phyloP scores from a whole-genome alignment of 2,329 filamentous ascomycete genomes.

The Trichoderma cornu-damae region DNA sequence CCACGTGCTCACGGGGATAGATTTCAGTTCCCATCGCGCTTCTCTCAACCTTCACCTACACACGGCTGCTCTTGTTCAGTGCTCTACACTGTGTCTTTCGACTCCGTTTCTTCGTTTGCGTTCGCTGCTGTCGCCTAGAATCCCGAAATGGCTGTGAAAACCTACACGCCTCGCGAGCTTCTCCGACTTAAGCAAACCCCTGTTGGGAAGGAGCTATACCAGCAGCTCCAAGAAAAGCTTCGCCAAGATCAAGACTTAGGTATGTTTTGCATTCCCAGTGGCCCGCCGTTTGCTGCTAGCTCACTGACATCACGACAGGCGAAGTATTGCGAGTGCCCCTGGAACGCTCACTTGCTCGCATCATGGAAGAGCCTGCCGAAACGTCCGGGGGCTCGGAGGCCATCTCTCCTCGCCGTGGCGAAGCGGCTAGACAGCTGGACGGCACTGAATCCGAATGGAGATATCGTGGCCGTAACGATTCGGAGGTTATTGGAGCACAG shows the following conservation, averaged over 20 bases:
- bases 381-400: slow-evolving; percentile 13
- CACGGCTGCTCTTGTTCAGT: slow-evolving; percentile 22
- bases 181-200: slow-evolving; percentile 32
- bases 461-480: slow-evolving; percentile 43
- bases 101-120: slow-evolving; percentile 39
- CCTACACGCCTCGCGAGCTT: slow-evolving; percentile 44
- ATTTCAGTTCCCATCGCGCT: slow-evolving; percentile 30
- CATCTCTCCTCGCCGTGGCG: slow-evolving; percentile 16
- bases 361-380: slow-evolving; percentile 29
- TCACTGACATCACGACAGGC: slow-evolving; percentile 20
- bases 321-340: slow-evolving; percentile 32
- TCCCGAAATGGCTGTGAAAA: slow-evolving; percentile 39
- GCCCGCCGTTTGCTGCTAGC: too few species aligned
- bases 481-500: slow-evolving; percentile 40
- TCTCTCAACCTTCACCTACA: slow-evolving; percentile 34
- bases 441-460: slow-evolving; percentile 41
- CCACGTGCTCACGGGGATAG: slow-evolving; percentile 27
- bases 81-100: slow-evolving; percentile 29
- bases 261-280: slow-evolving; percentile 26
- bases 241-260: slow-evolving; percentile 39
- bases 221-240: slow-evolving; percentile 33
- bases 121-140: slow-evolving; percentile 36
- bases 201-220: slow-evolving; percentile 26
- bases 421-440: slow-evolving; percentile 32
- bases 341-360: slow-evolving; percentile 28